These are phyloP conservation scores for Centella asiatica DNA, from an alignment of 129 eudicot genomes.

Conservation along the genomic window DNA sequence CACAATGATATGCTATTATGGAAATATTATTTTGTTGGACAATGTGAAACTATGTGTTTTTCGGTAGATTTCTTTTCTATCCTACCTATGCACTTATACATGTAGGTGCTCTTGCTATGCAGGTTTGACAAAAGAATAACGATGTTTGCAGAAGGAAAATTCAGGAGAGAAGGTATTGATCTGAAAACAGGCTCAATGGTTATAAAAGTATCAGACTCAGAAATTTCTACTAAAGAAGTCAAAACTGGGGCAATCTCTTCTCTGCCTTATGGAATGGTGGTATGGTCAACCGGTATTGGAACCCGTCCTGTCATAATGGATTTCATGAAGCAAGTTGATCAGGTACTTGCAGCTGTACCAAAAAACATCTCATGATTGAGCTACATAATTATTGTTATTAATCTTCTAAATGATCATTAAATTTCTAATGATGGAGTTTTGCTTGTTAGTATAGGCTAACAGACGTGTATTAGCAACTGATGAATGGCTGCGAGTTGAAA, in stretches of 20 bases:
- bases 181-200: conserved; percentile 82
- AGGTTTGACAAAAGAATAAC: conserved; percentile 97
- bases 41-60: neutral
- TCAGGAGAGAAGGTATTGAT: conserved; percentile 77
- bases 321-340: conserved; percentile 86
- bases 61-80: neutral
- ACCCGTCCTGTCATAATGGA: conserved; percentile 87
- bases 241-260: conserved; percentile 57
- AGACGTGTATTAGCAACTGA: conserved; percentile 92
- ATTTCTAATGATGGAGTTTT: conserved; percentile 3
- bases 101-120: conserved; percentile 14
- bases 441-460: conserved; percentile 36
- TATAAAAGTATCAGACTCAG: conserved; percentile 63
- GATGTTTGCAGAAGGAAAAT: conserved; percentile 76
- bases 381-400: neutral
- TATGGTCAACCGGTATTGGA: conserved; percentile 96
- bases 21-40: neutral
- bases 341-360: conserved; percentile 31
- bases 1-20: no score
- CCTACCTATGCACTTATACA: neutral
- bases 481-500: conserved; percentile 89
- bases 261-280: conserved; percentile 81
- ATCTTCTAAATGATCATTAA: neutral
- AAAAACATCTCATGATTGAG: neutral
- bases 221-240: conserved; percentile 61